Evolutionary conservation across 2,329 filamentous ascomycete species (phyloP).

Genomic region (Fusarium coicis): DNA sequence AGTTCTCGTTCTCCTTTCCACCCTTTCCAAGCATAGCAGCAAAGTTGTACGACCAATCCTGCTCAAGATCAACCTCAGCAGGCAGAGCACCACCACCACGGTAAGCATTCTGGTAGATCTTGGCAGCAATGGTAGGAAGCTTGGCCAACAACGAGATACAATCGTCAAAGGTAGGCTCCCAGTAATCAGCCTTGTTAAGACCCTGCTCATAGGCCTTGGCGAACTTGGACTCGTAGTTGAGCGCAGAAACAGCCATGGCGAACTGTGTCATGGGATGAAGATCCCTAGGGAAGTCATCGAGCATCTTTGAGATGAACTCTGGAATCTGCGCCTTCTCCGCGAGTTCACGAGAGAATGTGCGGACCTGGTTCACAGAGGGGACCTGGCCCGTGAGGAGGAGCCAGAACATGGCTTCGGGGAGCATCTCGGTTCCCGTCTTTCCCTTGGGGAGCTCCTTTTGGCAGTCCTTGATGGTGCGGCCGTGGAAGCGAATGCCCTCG

Average conservation of each 20-base stretch:
- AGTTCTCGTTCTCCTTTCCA: constrained; percentile 87
- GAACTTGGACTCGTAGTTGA: constrained; percentile 94
- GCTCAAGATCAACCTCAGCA: constrained; percentile 79
- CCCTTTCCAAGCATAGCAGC: constrained; percentile 94
- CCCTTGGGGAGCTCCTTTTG: constrained; percentile 94
- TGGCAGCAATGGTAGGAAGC: constrained; percentile 94
- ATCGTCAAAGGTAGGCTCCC: constrained; percentile 98
- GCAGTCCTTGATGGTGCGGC: constrained; percentile 97
- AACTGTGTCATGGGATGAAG: constrained; percentile 99
- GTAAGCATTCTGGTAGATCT: constrained; percentile 96
- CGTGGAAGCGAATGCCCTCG: constrained; percentile 98
- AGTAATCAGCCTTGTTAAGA: constrained; percentile 95
- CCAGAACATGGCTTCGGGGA: constrained; percentile 99
- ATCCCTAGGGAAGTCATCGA: constrained; percentile 87
- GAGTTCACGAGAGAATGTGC: constrained; percentile 83
- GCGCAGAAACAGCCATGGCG: constrained; percentile 91
- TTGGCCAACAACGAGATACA: constrained; percentile 93
- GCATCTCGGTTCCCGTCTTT: constrained; percentile 91
- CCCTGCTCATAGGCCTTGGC: constrained; percentile 93
- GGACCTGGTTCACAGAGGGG: constrained; percentile 83
- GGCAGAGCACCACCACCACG: constrained; percentile 78
- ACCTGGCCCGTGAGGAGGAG: constrained; percentile 93
- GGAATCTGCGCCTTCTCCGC: constrained; percentile 88
- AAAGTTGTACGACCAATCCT: constrained; percentile 99
- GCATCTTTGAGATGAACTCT: constrained; percentile 84